Percentiles rank a stretch among this genome's conserved stretches.
These are phyloP conservation scores for Tagetes patula DNA, from an alignment of 129 eudicot genomes.

Conservation along the genomic window DNA sequence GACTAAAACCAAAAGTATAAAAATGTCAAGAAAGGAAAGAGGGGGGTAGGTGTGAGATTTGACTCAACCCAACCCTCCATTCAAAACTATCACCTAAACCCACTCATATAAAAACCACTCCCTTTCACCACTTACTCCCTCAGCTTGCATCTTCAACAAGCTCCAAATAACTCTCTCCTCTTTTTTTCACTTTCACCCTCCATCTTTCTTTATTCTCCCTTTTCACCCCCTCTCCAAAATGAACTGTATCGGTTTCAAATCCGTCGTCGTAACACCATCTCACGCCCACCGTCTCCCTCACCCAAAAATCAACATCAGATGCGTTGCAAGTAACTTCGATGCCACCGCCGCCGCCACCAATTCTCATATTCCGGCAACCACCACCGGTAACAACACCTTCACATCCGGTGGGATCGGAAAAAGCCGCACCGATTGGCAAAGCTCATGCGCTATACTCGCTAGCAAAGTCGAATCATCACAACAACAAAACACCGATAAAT, in stretches of 20 bases:
- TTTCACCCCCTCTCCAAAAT: conserved; percentile 16
- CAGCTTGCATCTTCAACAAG: conserved; percentile 78
- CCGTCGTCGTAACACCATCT: conserved; percentile 21
- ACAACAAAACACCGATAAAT: conserved; percentile 54
- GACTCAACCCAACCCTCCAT: conserved; percentile 37
- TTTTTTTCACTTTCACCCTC: conserved; percentile 5
- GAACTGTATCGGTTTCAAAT: conserved; percentile 47
- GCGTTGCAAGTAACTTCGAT: conserved; percentile 43
- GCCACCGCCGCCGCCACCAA: conserved; percentile 31
- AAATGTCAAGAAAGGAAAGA: conserved; percentile 9
- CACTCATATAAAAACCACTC: conserved; percentile 45
- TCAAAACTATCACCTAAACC: conserved; percentile 16
- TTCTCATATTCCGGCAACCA: conserved; percentile 5
- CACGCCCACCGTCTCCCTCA: conserved; percentile 27
- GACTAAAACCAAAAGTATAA: background rate
- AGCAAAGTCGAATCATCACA: conserved; percentile 76
- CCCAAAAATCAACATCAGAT: conserved; percentile 32
- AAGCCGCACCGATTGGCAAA: conserved; percentile 90
- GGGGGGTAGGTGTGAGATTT: conserved; percentile 60
- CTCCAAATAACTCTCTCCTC: conserved; percentile 10
- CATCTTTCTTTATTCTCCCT: background rate
- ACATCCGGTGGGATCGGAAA: conserved; percentile 43
- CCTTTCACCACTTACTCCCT: conserved; percentile 26
- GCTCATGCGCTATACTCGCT: conserved; percentile 84
- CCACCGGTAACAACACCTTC: conserved; percentile 20